A percentile compares a stretch with the other conserved stretches of the same genome.
phyloP scores from a whole-genome alignment of 2,329 filamentous ascomycete species.

The Ophiostoma ulmi region DNA sequence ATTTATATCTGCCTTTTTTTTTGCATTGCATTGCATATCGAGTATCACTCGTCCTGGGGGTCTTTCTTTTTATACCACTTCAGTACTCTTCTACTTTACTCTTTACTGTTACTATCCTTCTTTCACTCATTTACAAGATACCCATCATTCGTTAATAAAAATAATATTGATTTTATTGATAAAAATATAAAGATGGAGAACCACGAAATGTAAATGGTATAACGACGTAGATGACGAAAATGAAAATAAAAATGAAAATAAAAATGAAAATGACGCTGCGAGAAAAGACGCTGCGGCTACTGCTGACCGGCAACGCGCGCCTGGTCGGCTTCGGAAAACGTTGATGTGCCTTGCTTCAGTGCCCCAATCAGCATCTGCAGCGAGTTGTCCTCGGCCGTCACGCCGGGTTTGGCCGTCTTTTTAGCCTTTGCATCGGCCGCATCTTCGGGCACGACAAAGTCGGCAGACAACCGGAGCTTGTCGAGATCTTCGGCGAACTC shows the following conservation, averaged over 20 bases:
- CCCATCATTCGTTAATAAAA: slow-evolving; percentile 12
- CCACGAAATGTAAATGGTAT: not conserved
- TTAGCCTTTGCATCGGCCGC: slow-evolving; percentile 44
- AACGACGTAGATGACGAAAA: not conserved
- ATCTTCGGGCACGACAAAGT: slow-evolving; percentile 56
- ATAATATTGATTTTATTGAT: not conserved
- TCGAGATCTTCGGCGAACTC: slow-evolving; percentile 72
- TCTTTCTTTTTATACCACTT: slow-evolving; percentile 15
- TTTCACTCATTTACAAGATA: slow-evolving; percentile 19
- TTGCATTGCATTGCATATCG: slow-evolving; percentile 15
- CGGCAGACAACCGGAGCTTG: slow-evolving; percentile 61
- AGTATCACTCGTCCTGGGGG: slow-evolving; percentile 16
- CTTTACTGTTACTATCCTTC: not conserved
- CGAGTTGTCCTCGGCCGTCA: slow-evolving; percentile 40
- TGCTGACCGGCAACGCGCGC: slow-evolving; percentile 30
- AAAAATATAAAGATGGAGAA: not conserved
- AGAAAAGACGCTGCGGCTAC: not conserved
- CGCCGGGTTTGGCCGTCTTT: slow-evolving; percentile 12
- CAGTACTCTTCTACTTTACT: slow-evolving; percentile 20
- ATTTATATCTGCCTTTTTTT: not conserved
- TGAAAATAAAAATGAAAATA: not conserved
- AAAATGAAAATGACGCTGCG: not conserved
- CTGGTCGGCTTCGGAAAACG: slow-evolving; percentile 51
- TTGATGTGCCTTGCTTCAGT: slow-evolving; percentile 60
- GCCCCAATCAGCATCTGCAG: slow-evolving; percentile 59